Evolutionary conservation across 78 protist species (phyloP).

Genomic region (Pigoraptor vietnamica): DNA sequence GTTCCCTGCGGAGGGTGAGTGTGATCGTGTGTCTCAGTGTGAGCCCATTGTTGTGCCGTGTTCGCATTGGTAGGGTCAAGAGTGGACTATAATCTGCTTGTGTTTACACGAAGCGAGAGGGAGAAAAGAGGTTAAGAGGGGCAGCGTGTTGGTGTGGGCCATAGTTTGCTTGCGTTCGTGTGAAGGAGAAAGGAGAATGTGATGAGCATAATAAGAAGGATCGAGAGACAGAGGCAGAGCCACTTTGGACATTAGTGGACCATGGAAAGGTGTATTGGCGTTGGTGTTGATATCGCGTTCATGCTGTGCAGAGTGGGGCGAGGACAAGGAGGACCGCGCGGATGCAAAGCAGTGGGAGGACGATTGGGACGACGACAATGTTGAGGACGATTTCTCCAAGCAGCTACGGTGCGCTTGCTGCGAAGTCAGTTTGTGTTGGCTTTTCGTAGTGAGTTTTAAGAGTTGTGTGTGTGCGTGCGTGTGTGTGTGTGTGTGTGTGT

Average conservation of each 20-base stretch:
- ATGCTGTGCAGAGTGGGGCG: constrained; percentile 23
- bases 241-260: too few species aligned
- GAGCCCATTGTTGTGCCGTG: too few species aligned
- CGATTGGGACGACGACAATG: constrained; percentile 48
- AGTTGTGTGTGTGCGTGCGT: too few species aligned
- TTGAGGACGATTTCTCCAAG: constrained; percentile 34
- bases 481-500: background rate
- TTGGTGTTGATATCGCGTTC: background rate
- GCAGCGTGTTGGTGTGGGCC: too few species aligned
- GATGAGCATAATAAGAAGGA: too few species aligned
- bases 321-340: constrained; percentile 18
- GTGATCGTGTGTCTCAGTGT: background rate
- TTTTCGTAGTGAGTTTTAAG: background rate
- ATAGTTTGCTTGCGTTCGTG: too few species aligned
- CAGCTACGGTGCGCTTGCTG: constrained; percentile 16
- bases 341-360: constrained; percentile 45
- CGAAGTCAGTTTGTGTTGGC: background rate
- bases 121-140: too few species aligned
- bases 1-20: constrained; percentile 9
- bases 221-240: too few species aligned
- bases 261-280: background rate
- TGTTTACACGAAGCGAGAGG: too few species aligned
- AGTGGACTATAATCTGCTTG: too few species aligned
- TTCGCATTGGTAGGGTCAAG: too few species aligned
- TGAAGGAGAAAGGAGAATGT: too few species aligned